Evolutionary conservation across 148 eudicot genomes (phyloP), one percentile per base, ranked within the genome.

Genomic region (Agrostemma githago): DNA sequence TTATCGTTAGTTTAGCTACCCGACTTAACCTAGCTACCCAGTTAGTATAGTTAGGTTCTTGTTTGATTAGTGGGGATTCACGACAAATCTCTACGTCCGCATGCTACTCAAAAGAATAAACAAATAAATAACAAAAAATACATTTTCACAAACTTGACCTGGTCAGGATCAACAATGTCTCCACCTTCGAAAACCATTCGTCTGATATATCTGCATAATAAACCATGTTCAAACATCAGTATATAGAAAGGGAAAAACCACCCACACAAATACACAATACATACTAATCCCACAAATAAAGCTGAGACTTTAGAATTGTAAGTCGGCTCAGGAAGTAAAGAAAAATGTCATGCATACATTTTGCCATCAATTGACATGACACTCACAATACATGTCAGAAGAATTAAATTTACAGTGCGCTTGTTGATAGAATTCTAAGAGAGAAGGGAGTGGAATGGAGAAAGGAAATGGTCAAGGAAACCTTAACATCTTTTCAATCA

Each of bases 111-210:
- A 51, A 51, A 11, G 14, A 51, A 51, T 12, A 51, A 51, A 48
- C 3, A 48, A 9, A 48, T 2, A 48, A 21, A 61, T 51, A 68
- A 46, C 58, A 63, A 68, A 62, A 74, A 66, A 60, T 2, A 58
- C 26, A 73, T 40, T 16, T 19, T 46, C 34, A 53, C 69, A 63
- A 81, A 17, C 69, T 42, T 8, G 72, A 95, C 98, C 96, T 95
- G 96, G 74, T 90, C 94, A 72, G 97, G 97, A 83, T 90, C 92
- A 67, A 85, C 97, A 68, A 92, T 88, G 74, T 89, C 92, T 15
- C 92, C 91, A 59, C 97, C 99, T 86, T 95, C 99, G 79, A 85
- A 92, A 46, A 79, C 83, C 83, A 85, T 80, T 86, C 98, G 87
- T 85, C 96, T 84, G 42, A 62, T 79, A 76, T 80, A 78, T 82